Base-by-base conservation (phyloP, 2,329 filamentous ascomycete genomes). In the Chrysoporthe deuterocubensis region DNA sequence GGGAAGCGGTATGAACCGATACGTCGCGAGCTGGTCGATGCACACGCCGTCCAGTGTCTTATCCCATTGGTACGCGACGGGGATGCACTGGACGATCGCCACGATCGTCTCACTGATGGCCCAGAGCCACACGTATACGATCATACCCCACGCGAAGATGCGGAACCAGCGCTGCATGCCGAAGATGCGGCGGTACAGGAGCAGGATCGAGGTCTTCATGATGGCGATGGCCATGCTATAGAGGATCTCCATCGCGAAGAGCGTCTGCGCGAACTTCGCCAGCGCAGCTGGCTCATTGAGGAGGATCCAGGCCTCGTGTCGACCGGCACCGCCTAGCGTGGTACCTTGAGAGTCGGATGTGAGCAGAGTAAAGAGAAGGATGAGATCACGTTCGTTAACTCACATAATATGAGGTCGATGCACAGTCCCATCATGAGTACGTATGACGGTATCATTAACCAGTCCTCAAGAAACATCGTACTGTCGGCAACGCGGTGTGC, bases 381-480 rank as follows among this genome's bases (percentile, higher is more conserved):
- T 9, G 5, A 18, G 11, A 21, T 11, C 4, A 26, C 5, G 40
- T 26, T 4, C 37, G 4, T 40, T 13, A 26, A 64, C 62, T 34
- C 44, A 64, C 62, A 57, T 37, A 57, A 21, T 58, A 64, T 48
- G 2, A 58, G 14, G 42, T 64, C 62, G 8, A 48, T 40, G 26
- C 62, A 64, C 13, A 64, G 16, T 5, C 50, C 62, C 42, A 58
- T 57, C 62, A 50, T 64, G 40, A 64, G 62, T n/a, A 64, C 18
- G 52, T 64, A 64, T 5, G 62, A 64, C 8, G 62, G 62, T n/a
- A 64, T 46, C 52, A 64, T 64, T 16, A 64, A 40, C 62, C 62
- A 64, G 52, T 64, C 62, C 26, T 64, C 62, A 11, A 57, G 4
- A 43, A 58, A 58, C 40, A 58, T 18, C 1, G 50, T 4, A 16